These are phyloP conservation scores for Rhizopus arrhizus DNA, from an alignment of 371 early-diverging fungal genomes.

Conservation along the genomic window DNA sequence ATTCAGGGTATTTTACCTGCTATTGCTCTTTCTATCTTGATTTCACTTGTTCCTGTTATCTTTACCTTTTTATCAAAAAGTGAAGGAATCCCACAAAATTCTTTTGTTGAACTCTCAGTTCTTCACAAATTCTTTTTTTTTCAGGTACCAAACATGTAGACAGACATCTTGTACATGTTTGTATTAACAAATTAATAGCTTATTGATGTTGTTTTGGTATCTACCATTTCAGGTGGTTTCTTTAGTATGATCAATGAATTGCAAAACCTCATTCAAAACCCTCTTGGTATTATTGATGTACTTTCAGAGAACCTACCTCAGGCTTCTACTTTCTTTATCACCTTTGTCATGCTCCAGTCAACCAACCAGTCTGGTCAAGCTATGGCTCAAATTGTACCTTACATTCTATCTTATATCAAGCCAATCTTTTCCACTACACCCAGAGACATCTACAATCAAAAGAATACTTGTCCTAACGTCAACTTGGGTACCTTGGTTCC, in stretches of 20 bases:
- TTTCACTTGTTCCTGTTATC: constrained; percentile 72
- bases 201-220: constrained; percentile 80
- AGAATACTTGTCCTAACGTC: constrained; percentile 44
- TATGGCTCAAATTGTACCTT: constrained; percentile 67
- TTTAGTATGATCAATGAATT: constrained; percentile 43
- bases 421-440: constrained; percentile 76
- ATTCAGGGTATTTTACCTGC: constrained; percentile 84
- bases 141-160: constrained; percentile 39
- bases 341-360: constrained; percentile 77
- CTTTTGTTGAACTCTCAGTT: constrained; percentile 62
- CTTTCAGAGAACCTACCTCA: constrained; percentile 66
- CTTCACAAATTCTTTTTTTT: constrained; percentile 78
- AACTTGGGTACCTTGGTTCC: constrained; percentile 59
- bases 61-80: constrained; percentile 65
- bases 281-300: constrained; percentile 50
- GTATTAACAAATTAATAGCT: constrained; percentile 44
- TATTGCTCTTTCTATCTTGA: constrained; percentile 68
- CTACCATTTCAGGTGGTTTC: constrained; percentile 72
- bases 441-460: constrained; percentile 63
- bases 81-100: constrained; percentile 71
- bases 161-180: background rate
- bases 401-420: constrained; percentile 65
- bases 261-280: constrained; percentile 40
- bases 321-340: constrained; percentile 79
- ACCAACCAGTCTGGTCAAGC: constrained; percentile 68